Evolutionary conservation across 163 green algal species (phyloP).

Genomic region (Prototheca wickerhamii): DNA sequence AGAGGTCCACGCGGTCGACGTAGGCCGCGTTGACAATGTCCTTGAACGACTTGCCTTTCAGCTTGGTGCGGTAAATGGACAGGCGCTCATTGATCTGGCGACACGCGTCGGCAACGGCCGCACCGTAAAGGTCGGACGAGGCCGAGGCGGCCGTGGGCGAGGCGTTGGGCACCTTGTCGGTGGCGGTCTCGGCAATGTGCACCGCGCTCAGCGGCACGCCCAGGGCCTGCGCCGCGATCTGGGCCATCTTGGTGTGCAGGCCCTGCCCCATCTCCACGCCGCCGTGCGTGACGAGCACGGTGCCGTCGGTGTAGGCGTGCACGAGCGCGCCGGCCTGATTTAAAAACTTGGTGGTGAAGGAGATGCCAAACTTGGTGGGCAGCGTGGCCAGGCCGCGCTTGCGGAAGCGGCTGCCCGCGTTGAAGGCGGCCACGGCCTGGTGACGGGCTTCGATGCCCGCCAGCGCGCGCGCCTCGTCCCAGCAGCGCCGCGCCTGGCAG

Average conservation of each 20-base stretch:
- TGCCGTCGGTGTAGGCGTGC: slow-evolving; percentile 92
- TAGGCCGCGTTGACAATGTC: slow-evolving; percentile 73
- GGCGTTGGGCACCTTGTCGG: slow-evolving; percentile 87
- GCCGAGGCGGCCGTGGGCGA: slow-evolving; percentile 88
- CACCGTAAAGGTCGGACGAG: slow-evolving; percentile 85
- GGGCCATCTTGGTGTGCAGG: slow-evolving; percentile 93
- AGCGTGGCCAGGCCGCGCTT: slow-evolving; percentile 83
- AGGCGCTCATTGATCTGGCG: slow-evolving; percentile 72
- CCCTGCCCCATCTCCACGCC: slow-evolving; percentile 97
- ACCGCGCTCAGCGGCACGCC: slow-evolving; percentile 66
- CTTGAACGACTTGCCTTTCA: slow-evolving; percentile 24
- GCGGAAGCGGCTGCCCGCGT: slow-evolving; percentile 50
- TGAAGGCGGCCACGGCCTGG: slow-evolving; percentile 45
- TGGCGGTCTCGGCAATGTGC: slow-evolving; percentile 86
- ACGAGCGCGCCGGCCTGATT: slow-evolving; percentile 79
- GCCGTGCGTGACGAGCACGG: slow-evolving; percentile 83
- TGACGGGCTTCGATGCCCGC: slow-evolving; percentile 25
- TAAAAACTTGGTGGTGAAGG: slow-evolving; percentile 83
- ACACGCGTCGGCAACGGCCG: slow-evolving; percentile 77
- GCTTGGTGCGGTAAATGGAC: slow-evolving; percentile 40
- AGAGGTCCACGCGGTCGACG: slow-evolving; percentile 82
- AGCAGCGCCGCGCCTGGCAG: slow-evolving; percentile 62
- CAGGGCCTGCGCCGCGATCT: slow-evolving; percentile 74
- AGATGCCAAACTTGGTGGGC: slow-evolving; percentile 96
- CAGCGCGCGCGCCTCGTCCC: slow-evolving; percentile 36